Evolutionary conservation across 306 rosid species (phyloP), one percentile per base, ranked within the genome.

Genomic region (Quercus gilva): DNA sequence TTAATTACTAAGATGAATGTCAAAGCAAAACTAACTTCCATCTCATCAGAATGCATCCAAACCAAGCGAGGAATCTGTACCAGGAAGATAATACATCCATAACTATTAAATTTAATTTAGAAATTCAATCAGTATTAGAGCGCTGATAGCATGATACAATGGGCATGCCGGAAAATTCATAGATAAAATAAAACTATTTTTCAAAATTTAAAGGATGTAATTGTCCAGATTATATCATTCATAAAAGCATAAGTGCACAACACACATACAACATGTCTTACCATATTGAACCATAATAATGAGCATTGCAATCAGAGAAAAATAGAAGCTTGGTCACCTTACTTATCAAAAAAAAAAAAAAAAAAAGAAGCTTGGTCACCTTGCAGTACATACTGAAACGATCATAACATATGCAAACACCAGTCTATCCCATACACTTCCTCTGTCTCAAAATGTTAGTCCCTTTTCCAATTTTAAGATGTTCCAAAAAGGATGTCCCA

Each of bases 61-160:
- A 90, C 97, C 96, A 95, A 90, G 77, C 98, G 99, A 74, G 99
- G 97, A 85, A 95, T 91, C 99, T 95, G 90, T 64, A 84, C 18
- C 74, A n/a, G 25, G 65, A 82, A 35, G 61, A 59, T 15, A 60
- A 63, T 43, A 84, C 43, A 57, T 29, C 71, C 20, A 83, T 71
- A 88, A 41, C 53, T 49, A 68, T 37, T 76, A 73, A 52, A 68
- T 80, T 80, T 35, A 35, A 19, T 35, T 67, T n/a, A 69, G 19
- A 19, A 23, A 18, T 17, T 25, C 19, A 49, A 75, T 21, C 33
- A 51, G 68, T 74, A 26, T 45, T 55, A 52, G n/a, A 19, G 75
- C 5, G 57, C 6, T 52, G 28, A 63, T n/a, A 26, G 57, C 67
- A 53, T 63, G 21, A 78, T 51, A 68, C 49, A 61, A 53, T 35